Evolutionary conservation across 306 rosid genomes (phyloP).

Genomic region (Arachis hypogaea): DNA sequence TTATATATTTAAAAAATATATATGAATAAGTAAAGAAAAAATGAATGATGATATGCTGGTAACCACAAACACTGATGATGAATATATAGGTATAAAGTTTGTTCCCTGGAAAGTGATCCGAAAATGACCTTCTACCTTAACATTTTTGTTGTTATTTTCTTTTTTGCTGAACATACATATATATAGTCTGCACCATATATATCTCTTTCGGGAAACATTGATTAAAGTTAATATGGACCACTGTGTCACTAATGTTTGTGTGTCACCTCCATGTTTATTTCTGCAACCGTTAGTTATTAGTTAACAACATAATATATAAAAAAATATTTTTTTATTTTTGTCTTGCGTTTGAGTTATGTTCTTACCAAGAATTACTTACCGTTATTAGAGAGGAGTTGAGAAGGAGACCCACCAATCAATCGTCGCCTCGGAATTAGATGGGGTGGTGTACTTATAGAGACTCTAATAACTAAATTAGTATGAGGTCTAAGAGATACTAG

Average conservation of each 20-base stretch:
- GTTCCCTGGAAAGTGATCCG: constrained; percentile 35
- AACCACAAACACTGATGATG: constrained; percentile 1
- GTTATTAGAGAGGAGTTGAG: no score
- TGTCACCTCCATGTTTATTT: not conserved
- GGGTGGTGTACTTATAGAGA: no score
- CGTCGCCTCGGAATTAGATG: no score
- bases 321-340: not conserved
- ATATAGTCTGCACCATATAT: constrained; percentile 31
- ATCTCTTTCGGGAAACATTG: constrained; percentile 36
- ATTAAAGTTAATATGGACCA: constrained; percentile 47
- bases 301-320: constrained; percentile 1
- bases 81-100: constrained; percentile 10
- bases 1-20: no score
- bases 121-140: constrained; percentile 46
- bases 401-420: no score
- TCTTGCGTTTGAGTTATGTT: no score
- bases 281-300: not conserved
- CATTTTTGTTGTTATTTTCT: constrained; percentile 29
- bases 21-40: no score
- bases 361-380: no score
- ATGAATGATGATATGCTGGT: constrained; percentile 7
- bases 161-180: constrained; percentile 25
- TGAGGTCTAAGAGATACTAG: no score
- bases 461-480: no score
- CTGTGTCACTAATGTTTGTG: constrained; percentile 1